These are phyloP conservation scores for Craspedostauros australis DNA, from an alignment of 108 stramenopile genomes.

Conservation along the genomic window DNA sequence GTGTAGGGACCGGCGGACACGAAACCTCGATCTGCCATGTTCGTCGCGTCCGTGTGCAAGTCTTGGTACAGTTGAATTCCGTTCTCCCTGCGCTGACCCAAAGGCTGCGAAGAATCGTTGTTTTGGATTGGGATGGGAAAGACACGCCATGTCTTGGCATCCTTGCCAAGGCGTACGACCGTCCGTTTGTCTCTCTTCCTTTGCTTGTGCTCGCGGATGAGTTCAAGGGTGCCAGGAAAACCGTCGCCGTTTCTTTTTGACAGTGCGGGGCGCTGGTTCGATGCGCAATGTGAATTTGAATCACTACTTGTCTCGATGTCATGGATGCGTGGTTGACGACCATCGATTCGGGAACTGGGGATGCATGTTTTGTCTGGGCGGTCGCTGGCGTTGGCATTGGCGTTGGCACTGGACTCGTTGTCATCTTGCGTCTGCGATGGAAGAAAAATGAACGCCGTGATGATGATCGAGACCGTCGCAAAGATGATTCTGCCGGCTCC, in stretches of 20 bases:
- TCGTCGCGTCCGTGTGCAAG: slow-evolving; percentile 26
- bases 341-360: no score
- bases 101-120: background rate
- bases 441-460: slow-evolving; percentile 70
- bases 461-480: slow-evolving; percentile 53
- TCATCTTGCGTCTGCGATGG: slow-evolving; percentile 43
- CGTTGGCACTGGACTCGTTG: no score
- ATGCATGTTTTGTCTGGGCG: no score
- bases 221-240: no score
- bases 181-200: slow-evolving; percentile 51
- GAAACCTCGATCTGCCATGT: slow-evolving; percentile 30
- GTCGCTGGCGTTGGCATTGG: no score
- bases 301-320: no score
- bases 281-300: no score
- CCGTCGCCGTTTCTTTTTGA: no score
- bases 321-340: no score
- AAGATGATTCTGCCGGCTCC: slow-evolving; percentile 70
- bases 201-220: no score
- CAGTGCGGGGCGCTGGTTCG: no score
- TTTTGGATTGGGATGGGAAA: slow-evolving; percentile 62
- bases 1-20: slow-evolving; percentile 41
- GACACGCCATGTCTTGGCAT: slow-evolving; percentile 61
- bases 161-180: slow-evolving; percentile 39
- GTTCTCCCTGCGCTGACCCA: slow-evolving; percentile 22
- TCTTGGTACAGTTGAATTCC: slow-evolving; percentile 24